These are phyloP conservation scores for Annona cherimola DNA, from an alignment of 164 flowering plant species.

Conservation along the genomic window DNA sequence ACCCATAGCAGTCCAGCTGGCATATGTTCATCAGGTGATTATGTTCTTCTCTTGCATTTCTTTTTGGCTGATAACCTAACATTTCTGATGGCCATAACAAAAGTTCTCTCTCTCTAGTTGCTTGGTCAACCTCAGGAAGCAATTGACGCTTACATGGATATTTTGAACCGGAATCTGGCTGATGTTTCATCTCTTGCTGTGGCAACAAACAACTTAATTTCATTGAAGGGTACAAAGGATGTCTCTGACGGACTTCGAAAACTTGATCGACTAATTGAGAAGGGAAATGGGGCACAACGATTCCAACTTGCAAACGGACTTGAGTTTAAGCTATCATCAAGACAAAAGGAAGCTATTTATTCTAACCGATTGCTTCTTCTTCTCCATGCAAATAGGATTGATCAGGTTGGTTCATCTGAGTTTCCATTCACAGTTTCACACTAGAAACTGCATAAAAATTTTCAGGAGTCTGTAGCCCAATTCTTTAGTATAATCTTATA, in stretches of 20 bases:
- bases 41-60: not conserved
- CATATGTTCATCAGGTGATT: constrained; percentile 85
- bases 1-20: constrained; percentile 88
- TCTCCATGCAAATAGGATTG: constrained; percentile 79
- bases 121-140: constrained; percentile 74
- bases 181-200: constrained; percentile 84
- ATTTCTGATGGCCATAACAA: constrained; percentile 9
- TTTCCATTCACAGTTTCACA: too few species aligned
- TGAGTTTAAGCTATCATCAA: constrained; percentile 71
- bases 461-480: too few species aligned
- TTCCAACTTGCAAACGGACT: constrained; percentile 64
- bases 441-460: too few species aligned
- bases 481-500: too few species aligned
- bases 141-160: constrained; percentile 44
- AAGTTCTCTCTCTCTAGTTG: constrained; percentile 38
- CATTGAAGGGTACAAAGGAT: constrained; percentile 77
- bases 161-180: constrained; percentile 59
- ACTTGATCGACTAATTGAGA: constrained; percentile 71
- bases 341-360: constrained; percentile 74
- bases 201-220: constrained; percentile 76
- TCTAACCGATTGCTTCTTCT: constrained; percentile 70
- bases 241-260: constrained; percentile 74
- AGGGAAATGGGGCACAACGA: constrained; percentile 38
- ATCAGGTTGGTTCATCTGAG: constrained; percentile 45
- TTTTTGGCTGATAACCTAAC: not conserved